These are phyloP conservation scores for Cladosporium sp. DNA, from an alignment of 2,329 filamentous ascomycete species.

Conservation along the genomic window DNA sequence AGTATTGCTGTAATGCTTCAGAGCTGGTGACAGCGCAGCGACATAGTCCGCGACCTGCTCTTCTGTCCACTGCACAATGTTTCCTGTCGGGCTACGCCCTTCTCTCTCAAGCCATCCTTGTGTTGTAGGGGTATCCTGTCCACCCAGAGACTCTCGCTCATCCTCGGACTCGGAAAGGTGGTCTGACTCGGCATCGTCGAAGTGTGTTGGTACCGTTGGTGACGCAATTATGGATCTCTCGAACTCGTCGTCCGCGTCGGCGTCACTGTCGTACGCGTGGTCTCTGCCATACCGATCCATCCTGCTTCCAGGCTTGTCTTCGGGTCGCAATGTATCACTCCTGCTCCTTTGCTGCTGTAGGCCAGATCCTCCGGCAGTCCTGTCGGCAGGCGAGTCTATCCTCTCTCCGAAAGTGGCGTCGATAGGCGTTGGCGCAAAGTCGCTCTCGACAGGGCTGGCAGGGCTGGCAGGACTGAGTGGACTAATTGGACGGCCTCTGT, in stretches of 20 bases:
- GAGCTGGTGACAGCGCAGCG: slow-evolving; percentile 40
- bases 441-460: slow-evolving; percentile 30
- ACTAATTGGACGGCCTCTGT: slow-evolving; percentile 10
- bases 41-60: slow-evolving; percentile 92
- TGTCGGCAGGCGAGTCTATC: slow-evolving; percentile 24
- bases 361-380: slow-evolving; percentile 18
- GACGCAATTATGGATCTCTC: slow-evolving; percentile 69
- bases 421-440: slow-evolving; percentile 35
- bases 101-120: slow-evolving; percentile 38
- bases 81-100: slow-evolving; percentile 63
- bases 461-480: slow-evolving; percentile 20
- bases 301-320: slow-evolving; percentile 7
- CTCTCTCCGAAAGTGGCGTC: slow-evolving; percentile 34
- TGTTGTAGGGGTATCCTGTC: slow-evolving; percentile 76
- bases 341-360: slow-evolving; percentile 6
- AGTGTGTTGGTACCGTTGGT: slow-evolving; percentile 64
- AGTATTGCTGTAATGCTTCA: slow-evolving; percentile 37
- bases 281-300: slow-evolving; percentile 38
- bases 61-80: slow-evolving; percentile 77
- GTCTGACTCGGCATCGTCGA: slow-evolving; percentile 61
- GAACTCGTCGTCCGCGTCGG: slow-evolving; percentile 80
- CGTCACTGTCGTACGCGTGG: slow-evolving; percentile 68
- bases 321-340: slow-evolving; percentile 3
- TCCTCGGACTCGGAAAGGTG: slow-evolving; percentile 57
- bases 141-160: slow-evolving; percentile 36